Evolutionary conservation across 129 eudicot genomes (phyloP), one percentile per base, ranked within the genome.

Genomic region (Cynara cardunculus): DNA sequence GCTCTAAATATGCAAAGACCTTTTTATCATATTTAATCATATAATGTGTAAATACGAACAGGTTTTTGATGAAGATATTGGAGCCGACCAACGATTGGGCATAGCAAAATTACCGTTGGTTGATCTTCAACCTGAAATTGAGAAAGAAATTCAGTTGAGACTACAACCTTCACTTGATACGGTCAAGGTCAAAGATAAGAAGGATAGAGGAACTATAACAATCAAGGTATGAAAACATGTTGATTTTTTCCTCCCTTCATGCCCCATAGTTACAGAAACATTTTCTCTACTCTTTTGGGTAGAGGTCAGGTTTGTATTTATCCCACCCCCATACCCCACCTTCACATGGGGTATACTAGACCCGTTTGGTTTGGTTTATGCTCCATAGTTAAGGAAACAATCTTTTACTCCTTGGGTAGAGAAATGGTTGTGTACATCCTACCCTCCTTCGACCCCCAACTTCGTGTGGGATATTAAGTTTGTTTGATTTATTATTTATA

Each of bases 11-110:
- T 75, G n/a, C 32, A 49, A 74, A 74, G 2, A 61, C 68, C 69
- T 32, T 31, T 76, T 11, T 59, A 21, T 61, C 1, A 21, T 76
- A 13, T 37, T 8, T 74, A 46, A 68, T 68, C 24, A 44, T 31
- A 31, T 24, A 19, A 34, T 28, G 25, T 69, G 72, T 49, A 19
- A n/a, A 72, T 80, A 56, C 16, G 30, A 83, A 82, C 85, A 95
- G 99, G 99, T 95, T 22, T 92, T 77, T 69, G 99, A 95, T 84
- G 78, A 92, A 72, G 99, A 95, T 80, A 88, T 95, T 81, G 99
- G 99, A 71, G 89, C 94, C 46, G 99, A 95, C 84, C 86, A 92
- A 78, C 89, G 91, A 73, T 31, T 95, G 82, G 99, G 99, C 82
- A 72, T 90, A 41, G 92, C 90, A 46, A 95, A 92, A 74, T 79